Evolutionary conservation across 2,329 filamentous ascomycete species (phyloP).

Genomic region (Colletotrichum lindemuthianum): DNA sequence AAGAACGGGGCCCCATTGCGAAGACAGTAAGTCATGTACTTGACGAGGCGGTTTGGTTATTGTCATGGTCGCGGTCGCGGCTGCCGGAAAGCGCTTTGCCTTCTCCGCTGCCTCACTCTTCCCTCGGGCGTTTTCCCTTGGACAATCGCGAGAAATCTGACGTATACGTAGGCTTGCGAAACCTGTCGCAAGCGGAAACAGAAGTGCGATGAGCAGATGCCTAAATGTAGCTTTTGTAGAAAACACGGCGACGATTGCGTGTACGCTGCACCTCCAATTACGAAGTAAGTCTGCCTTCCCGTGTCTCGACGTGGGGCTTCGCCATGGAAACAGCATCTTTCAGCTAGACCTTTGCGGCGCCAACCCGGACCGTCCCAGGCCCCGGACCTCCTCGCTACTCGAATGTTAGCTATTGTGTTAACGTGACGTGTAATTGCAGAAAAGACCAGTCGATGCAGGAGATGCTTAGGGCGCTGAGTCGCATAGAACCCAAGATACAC

Average conservation of each 20-base stretch:
- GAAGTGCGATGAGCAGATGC: slow-evolving; percentile 71
- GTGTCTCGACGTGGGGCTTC: neutral
- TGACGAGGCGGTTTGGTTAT: neutral
- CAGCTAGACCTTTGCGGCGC: neutral
- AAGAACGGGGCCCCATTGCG: neutral
- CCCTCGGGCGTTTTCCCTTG: neutral
- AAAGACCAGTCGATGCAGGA: slow-evolving; percentile 72
- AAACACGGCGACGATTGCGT: slow-evolving; percentile 53
- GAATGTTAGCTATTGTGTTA: neutral
- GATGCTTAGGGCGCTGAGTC: slow-evolving; percentile 66
- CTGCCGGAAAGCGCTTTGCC: neutral
- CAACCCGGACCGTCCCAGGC: neutral
- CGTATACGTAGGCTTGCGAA: slow-evolving; percentile 60
- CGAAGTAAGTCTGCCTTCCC: slow-evolving; percentile 61
- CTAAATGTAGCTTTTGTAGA: slow-evolving; percentile 68
- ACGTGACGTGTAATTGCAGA: slow-evolving; percentile 45
- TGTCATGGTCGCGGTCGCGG: too few species aligned
- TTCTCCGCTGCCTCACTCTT: neutral
- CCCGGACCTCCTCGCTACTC: too few species aligned
- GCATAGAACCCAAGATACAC: slow-evolving; percentile 66
- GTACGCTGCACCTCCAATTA: slow-evolving; percentile 69
- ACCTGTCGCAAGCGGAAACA: slow-evolving; percentile 70
- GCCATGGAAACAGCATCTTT: neutral
- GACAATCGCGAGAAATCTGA: slow-evolving; percentile 3
- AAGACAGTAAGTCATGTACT: neutral